Percentiles rank a stretch among this genome's conserved stretches.
Conservation (phyloP, 169 alveolate species). For the Plasmodium gaboni region DNA sequence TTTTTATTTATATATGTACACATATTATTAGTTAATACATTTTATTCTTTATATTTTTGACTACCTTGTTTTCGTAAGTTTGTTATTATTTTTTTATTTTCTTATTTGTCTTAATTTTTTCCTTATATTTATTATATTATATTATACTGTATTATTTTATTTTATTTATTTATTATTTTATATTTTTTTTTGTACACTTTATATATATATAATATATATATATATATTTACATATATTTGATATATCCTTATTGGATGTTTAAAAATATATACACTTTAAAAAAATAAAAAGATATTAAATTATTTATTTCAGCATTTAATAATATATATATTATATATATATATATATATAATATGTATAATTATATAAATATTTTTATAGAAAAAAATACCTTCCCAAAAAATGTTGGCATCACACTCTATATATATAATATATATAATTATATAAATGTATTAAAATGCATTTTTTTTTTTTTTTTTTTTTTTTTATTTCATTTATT, state of each 20-base stretch:
- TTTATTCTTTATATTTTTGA: background rate
- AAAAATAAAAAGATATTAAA: background rate
- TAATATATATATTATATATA: background rate
- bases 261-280: background rate
- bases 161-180: slow-evolving; percentile 12
- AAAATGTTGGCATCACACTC: slow-evolving; percentile 4
- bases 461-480: background rate
- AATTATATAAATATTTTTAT: slow-evolving; percentile 15
- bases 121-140: too few relatives aligned
- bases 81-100: slow-evolving; percentile 12
- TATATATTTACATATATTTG: background rate
- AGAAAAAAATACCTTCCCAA: slow-evolving; percentile 11
- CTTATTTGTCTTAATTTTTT: slow-evolving; percentile 9
- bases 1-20: slow-evolving; percentile 3
- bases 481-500: slow-evolving; percentile 7
- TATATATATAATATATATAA: background rate
- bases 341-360: background rate
- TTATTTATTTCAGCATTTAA: background rate
- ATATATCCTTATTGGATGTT: background rate
- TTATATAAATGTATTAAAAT: background rate
- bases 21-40: background rate
- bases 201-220: background rate
- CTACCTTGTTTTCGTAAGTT: slow-evolving; percentile 17
- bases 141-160: background rate
- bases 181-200: slow-evolving; percentile 19